Base-by-base conservation (phyloP, 495 filamentous ascomycete genomes). In the Thermochaetoides thermophila region DNA sequence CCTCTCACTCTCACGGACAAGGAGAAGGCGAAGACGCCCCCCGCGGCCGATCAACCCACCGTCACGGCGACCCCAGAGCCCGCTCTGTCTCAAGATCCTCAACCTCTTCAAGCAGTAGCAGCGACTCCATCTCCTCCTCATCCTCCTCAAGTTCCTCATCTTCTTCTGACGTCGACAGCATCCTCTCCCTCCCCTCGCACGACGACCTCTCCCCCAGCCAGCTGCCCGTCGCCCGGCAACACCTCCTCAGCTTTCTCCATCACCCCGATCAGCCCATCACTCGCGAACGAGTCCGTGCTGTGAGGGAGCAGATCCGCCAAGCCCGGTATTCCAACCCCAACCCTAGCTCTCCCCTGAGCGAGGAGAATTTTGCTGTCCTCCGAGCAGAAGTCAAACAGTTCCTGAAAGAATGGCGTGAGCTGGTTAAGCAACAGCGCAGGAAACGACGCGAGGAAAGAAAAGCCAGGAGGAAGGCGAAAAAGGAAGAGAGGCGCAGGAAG, bases 211-310 rank as follows among this genome's bases (percentile, higher is more conserved):
- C 43, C 7, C 59, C 61, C 22, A 27, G 37, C 18, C 61, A 65
- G 43, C 52, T 68, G 19, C 52, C 58, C 9, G 25, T 55, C 5
- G 43, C 53, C 2, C 56, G 53, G 34, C 32, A 47, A n/a, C 45
- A 42, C 1, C 35, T 69, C 13, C 27, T 44, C 11, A 40, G 46
- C 3, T 69, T 59, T 54, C 46, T 68, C 7, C 44, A 46, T 18
- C 49, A 60, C 31, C 58, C 63, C 0, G 57, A 66, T 11, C 49
- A 60, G 25, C 51, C 52, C 18, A 47, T 66, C 29, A 68, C 59
- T n/a, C 59, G 42, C 32, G 45, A 50, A 11, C 50, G 45, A 27
- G 46, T 57, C 1, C 21, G 21, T 11, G 21, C 21, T 24, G 21
- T n/a, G n/a, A 50, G 47, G 29, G 32, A 56, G 17, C 38, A 59